Evolutionary conservation across 2,329 filamentous ascomycete species (phyloP).

Genomic region (Calonectria pseudoreteaudii): DNA sequence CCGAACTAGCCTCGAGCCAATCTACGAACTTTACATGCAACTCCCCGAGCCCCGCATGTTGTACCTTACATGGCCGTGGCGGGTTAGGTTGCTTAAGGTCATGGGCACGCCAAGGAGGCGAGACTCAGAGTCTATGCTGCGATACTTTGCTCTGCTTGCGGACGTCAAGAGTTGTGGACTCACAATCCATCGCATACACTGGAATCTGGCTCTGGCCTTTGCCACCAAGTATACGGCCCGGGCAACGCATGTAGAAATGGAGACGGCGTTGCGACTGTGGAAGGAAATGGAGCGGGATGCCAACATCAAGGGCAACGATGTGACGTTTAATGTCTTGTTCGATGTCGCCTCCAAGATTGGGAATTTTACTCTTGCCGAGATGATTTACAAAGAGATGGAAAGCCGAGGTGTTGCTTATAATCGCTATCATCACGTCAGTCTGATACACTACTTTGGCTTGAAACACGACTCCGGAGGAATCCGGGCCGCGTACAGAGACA

Average conservation of each 20-base stretch:
- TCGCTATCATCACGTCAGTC: conserved; percentile 82
- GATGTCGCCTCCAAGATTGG: conserved; percentile 88
- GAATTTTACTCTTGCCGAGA: conserved; percentile 86
- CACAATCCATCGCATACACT: conserved; percentile 75
- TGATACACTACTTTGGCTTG: conserved; percentile 88
- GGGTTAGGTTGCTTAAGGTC: conserved; percentile 74
- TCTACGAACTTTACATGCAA: conserved; percentile 62
- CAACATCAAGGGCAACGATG: conserved; percentile 72
- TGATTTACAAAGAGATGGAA: conserved; percentile 85
- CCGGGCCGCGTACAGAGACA: conserved; percentile 80
- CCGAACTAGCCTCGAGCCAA: conserved; percentile 53
- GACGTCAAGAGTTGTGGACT: conserved; percentile 84
- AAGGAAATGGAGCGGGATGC: conserved; percentile 86
- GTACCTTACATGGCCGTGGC: conserved; percentile 61
- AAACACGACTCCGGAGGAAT: conserved; percentile 79
- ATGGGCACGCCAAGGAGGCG: conserved; percentile 73
- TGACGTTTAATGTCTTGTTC: conserved; percentile 96
- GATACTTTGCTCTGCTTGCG: conserved; percentile 85
- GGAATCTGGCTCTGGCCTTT: conserved; percentile 87
- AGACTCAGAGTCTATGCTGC: conserved; percentile 74
- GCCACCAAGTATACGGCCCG: conserved; percentile 76
- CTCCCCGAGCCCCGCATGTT: conserved; percentile 66
- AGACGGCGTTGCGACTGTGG: conserved; percentile 81
- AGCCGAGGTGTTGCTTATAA: conserved; percentile 75
- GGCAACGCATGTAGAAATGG: conserved; percentile 68